A percentile compares a stretch with the other conserved stretches of the same genome.
Conservation (phyloP, 352 stramenopile genomes). For the Pythium utonaiense region DNA sequence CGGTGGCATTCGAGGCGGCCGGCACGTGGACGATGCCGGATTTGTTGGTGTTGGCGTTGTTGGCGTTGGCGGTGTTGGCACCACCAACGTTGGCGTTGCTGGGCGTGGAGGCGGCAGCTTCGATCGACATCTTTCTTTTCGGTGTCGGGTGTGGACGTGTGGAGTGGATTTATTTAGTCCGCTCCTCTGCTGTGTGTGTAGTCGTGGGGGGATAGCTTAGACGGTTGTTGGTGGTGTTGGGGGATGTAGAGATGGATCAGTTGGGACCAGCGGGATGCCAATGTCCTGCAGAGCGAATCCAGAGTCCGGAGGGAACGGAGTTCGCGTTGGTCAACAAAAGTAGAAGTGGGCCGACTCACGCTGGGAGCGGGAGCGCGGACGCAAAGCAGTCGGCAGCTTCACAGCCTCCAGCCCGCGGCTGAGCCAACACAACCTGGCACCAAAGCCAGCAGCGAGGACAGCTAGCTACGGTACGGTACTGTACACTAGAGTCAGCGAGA, state of each 20-base stretch:
- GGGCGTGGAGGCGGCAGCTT: constrained; percentile 11
- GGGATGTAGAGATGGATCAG: constrained; percentile 4
- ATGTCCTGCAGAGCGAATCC: neutral
- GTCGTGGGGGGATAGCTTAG: neutral
- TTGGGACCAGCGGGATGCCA: constrained; percentile 3
- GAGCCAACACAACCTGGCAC: no score
- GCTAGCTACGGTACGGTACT: no score
- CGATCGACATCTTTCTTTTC: constrained; percentile 22
- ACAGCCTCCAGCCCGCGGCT: neutral
- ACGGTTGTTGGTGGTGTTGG: neutral
- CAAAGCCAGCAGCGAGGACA: no score
- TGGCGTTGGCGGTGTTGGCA: neutral
- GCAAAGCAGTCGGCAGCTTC: neutral
- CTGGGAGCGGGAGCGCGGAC: neutral
- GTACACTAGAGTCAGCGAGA: constrained; percentile 6
- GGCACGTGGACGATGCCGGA: neutral
- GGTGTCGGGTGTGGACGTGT: neutral
- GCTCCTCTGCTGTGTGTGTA: constrained; percentile 6
- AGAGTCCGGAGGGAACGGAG: neutral
- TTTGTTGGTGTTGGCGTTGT: neutral
- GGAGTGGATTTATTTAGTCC: constrained; percentile 1
- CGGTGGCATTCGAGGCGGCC: neutral
- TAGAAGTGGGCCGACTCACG: constrained; percentile 20
- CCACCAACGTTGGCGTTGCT: constrained; percentile 2
- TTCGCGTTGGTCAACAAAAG: constrained; percentile 20